Base-by-base conservation (phyloP, 495 filamentous ascomycete genomes). In the Thozetella sp. region DNA sequence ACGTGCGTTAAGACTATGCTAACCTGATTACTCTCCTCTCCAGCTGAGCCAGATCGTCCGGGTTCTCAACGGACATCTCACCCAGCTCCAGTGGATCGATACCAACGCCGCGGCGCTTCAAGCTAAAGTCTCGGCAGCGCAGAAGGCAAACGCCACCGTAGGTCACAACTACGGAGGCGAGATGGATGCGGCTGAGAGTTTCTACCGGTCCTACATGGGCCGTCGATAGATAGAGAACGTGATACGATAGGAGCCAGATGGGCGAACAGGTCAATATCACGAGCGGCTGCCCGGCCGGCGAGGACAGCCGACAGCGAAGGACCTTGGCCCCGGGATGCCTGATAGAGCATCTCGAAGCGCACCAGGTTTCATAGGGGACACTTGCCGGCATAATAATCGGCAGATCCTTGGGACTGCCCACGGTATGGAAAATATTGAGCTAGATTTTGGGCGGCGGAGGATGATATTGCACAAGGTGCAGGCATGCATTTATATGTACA, bases 1-100 rank as follows among this genome's bases (percentile, higher is more conserved):
- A 10, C 43, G 4, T 15, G 22, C 43, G 22, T 2, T 11, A 30
- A n/a, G n/a, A 54, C 40, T 3, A 59, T 30, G 50, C 66, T 70
- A 59, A 70, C 25, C 25, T 12, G 3, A n/a, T 15, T n/a, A n/a
- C n/a, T 52, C 30, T 2, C 22, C 1, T 25, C 19, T 65, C 51
- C 62, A 97, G 92, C 83, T 99, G 65, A 93, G 91, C 25, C 90
- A 95, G 70, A 96, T 99, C 64, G 93, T 99, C 51, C 88, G 88
- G 54, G 92, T 99, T 45, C 87, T 99, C 56, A 99, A 99, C 71
- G 85, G 90, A 46, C 95, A 99, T 71, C 85, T 98, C 40, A 82
- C 85, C 17, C 90, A 94, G 67, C 81, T 99, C 51, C 93, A 97
- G 75, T 86, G 88, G 77, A 96, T 99, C 69, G 94, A 99, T 70